Percentiles rank a stretch among this genome's conserved stretches.
Conservation (phyloP, 2,329 filamentous ascomycete species). For the Alternaria conjuncta region DNA sequence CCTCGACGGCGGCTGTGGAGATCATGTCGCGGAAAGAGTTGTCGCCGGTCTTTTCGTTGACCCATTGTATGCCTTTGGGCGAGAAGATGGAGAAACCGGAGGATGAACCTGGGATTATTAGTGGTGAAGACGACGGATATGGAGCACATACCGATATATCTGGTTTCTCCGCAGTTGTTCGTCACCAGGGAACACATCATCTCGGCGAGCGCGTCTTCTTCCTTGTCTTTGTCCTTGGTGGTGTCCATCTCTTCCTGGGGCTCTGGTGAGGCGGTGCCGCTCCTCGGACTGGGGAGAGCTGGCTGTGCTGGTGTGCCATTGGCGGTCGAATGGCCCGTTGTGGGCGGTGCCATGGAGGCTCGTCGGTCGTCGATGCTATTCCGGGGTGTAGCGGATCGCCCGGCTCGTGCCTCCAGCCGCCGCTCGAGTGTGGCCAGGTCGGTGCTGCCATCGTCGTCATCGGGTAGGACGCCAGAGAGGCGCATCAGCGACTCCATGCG, state of each 20-base stretch:
- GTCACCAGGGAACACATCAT: conserved; percentile 99
- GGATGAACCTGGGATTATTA: conserved; percentile 72
- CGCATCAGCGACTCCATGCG: conserved; percentile 93
- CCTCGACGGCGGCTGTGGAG: conserved; percentile 80
- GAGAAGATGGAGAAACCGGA: conserved; percentile 99
- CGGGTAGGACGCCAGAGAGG: conserved; percentile 83
- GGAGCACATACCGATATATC: conserved; percentile 81
- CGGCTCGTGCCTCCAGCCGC: conserved; percentile 62
- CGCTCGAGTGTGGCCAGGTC: conserved; percentile 90
- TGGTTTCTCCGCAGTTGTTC: conserved; percentile 90
- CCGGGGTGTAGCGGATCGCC: conserved; percentile 29
- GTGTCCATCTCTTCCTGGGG: conserved; percentile 48
- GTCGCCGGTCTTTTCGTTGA: conserved; percentile 97
- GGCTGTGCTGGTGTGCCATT: conserved; percentile 54
- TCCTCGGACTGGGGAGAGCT: conserved; percentile 58
- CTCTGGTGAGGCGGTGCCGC: conserved; percentile 59
- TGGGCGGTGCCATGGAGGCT: conserved; percentile 45
- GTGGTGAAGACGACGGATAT: neutral
- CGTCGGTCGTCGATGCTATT: conserved; percentile 41
- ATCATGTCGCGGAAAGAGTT: conserved; percentile 95
- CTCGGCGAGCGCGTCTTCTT: conserved; percentile 88
- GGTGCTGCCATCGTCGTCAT: conserved; percentile 83
- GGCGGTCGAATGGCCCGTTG: conserved; percentile 30
- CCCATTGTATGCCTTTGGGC: conserved; percentile 97
- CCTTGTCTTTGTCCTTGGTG: conserved; percentile 56